A percentile compares a stretch with the other conserved stretches of the same genome.
phyloP scores from a whole-genome alignment of 305 asterid species.

The Fraxinus velutina region DNA sequence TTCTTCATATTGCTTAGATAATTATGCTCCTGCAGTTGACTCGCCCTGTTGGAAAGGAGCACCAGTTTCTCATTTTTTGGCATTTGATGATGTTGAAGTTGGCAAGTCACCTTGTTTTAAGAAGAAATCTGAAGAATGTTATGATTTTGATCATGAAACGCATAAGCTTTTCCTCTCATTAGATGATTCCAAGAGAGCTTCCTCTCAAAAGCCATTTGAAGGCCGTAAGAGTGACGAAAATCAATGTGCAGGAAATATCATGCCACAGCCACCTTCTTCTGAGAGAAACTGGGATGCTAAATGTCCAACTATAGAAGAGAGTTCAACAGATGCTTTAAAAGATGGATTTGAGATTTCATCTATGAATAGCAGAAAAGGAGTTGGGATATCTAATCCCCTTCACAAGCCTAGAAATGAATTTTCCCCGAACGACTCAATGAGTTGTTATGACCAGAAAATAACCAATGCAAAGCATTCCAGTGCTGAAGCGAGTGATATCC shows the following conservation, averaged over 20 bases:
- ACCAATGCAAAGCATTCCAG: conserved; percentile 27
- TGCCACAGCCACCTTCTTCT: conserved; percentile 16
- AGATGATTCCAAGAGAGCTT: conserved; percentile 29
- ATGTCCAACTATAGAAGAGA: conserved; percentile 31
- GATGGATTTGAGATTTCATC: conserved; percentile 26
- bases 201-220: conserved; percentile 34
- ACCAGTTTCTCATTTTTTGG: conserved; percentile 49
- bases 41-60: conserved; percentile 99
- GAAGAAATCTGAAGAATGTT: conserved; percentile 34
- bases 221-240: conserved; percentile 28
- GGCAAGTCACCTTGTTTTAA: conserved; percentile 27
- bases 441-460: conserved; percentile 31
- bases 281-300: conserved; percentile 31
- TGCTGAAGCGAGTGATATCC: conserved; percentile 31
- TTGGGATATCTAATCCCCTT: conserved; percentile 31
- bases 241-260: conserved; percentile 28
- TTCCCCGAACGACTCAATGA: conserved; percentile 23
- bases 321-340: conserved; percentile 29
- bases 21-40: conserved; percentile 59
- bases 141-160: conserved; percentile 35
- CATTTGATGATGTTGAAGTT: conserved; percentile 42
- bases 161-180: conserved; percentile 28
- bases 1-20: conserved; percentile 53
- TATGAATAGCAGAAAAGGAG: conserved; percentile 32
- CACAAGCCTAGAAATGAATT: conserved; percentile 32